A percentile compares a stretch with the other conserved stretches of the same genome.
phyloP scores from a whole-genome alignment of 2,329 filamentous ascomycete species.

The Exophiala bonariae region DNA sequence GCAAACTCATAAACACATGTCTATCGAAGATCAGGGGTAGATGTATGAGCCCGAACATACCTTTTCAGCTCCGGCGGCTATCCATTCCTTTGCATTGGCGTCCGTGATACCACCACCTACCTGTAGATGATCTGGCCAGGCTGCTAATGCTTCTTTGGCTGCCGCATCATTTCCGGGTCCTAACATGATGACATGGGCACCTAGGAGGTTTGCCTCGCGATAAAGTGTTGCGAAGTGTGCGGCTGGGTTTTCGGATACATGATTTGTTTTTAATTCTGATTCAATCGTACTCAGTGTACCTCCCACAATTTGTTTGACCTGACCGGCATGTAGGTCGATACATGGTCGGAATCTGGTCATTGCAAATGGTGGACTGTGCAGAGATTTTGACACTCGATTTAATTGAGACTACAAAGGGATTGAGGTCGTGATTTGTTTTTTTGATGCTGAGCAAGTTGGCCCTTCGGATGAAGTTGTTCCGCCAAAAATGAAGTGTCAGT shows the following conservation, averaged over 20 bases:
- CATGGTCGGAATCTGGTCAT: conserved; percentile 97
- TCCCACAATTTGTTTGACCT: conserved; percentile 98
- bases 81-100: conserved; percentile 80
- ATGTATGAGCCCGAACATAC: conserved; percentile 51
- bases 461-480: too few relatives aligned
- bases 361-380: not conserved
- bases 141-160: conserved; percentile 70
- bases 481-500: too few relatives aligned
- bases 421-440: too few relatives aligned
- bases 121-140: conserved; percentile 81
- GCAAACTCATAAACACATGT: too few relatives aligned
- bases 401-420: too few relatives aligned
- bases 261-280: conserved; percentile 81
- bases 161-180: conserved; percentile 83
- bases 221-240: conserved; percentile 82
- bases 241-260: conserved; percentile 80
- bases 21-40: not conserved
- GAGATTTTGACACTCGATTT: too few relatives aligned
- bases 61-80: conserved; percentile 85
- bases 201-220: conserved; percentile 68
- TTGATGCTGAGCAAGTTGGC: too few relatives aligned
- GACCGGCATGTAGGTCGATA: conserved; percentile 95
- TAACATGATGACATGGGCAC: conserved; percentile 95
- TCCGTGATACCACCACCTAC: conserved; percentile 93
- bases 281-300: conserved; percentile 73